Evolutionary conservation across 495 filamentous ascomycete genomes (phyloP).

Genomic region (Xanthoparmelia taractica): DNA sequence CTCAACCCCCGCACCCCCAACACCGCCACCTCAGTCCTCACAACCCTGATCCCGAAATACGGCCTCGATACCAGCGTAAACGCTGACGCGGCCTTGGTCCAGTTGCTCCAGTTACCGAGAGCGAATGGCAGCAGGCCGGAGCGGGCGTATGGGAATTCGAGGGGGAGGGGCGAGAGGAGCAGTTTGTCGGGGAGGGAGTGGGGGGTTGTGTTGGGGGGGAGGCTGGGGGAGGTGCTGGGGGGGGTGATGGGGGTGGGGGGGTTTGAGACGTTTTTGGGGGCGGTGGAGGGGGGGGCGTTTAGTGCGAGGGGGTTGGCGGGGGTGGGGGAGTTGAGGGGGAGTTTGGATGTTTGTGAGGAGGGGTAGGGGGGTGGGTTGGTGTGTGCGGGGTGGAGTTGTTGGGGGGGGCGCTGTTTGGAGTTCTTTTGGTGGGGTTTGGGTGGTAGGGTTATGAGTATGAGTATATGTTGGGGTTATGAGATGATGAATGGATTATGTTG

Average conservation of each 20-base stretch:
- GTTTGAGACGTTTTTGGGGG: not conserved
- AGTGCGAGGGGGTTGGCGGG: constrained; percentile 8
- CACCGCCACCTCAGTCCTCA: constrained; percentile 33
- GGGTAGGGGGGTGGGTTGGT: not conserved
- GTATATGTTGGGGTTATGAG: not conserved
- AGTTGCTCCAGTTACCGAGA: not conserved
- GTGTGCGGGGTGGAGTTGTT: not conserved
- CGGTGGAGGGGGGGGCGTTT: constrained; percentile 15
- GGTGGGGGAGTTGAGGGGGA: not conserved
- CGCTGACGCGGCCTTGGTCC: constrained; percentile 33
- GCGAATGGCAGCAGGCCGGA: not conserved
- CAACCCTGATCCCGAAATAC: constrained; percentile 34
- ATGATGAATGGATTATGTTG: not conserved
- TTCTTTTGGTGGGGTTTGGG: not conserved
- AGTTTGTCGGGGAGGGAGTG: not conserved
- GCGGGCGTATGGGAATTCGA: not conserved
- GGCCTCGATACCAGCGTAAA: constrained; percentile 34
- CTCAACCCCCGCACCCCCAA: not conserved
- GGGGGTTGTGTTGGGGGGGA: not conserved
- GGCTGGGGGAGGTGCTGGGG: not conserved
- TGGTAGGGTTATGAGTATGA: too few species aligned
- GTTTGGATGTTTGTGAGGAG: not conserved
- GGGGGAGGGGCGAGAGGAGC: not conserved
- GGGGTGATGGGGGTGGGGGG: constrained; percentile 9
- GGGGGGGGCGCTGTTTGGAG: not conserved